Evolutionary conservation across 495 filamentous ascomycete genomes (phyloP), one percentile per base, ranked within the genome.

Genomic region (Penicillium fimorum): DNA sequence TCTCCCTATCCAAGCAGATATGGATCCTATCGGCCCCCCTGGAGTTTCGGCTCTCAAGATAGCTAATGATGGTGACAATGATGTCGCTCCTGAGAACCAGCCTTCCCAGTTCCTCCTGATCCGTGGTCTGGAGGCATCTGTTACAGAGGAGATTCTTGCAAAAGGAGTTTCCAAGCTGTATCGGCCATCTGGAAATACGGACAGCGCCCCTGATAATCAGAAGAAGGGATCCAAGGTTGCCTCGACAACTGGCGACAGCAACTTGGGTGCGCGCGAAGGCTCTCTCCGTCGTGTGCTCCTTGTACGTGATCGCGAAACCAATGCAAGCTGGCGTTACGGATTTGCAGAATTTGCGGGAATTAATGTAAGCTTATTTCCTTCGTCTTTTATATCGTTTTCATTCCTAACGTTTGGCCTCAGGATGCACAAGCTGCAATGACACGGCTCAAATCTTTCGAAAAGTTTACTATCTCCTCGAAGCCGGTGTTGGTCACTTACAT

Each of bases 261-360:
- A 84, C 47, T 71, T 89, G 4, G 92, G 92, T 38, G 92, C 92
- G 7, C 84, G 81, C 37, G 84, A 90, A 27, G 86, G 88, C 15
- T 89, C 88, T 24, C 71, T 96, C 12, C 81, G 85, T 24, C 87
- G 92, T 49, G 83, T 96, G 11, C 77, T 96, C 43, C 74, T 96
- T 10, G 85, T 95, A 56, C 82, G 90, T 46, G 89, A 94, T 62
- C 79, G 87, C 56, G 79, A 78, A 45, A 87, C 76, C 18, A 84
- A 90, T 53, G 87, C 92, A 48, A 92, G 87, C 55, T 92, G 89
- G 85, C 83, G 87, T 46, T 96, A 90, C 62, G 92, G 91, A 0
- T 96, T 96, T 66, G 92, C 88, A 22, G 92, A 96, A 67, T 96
- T 93, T 65, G 84, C 82, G n/a, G 88, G 69, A 30, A 71, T 80